Base-by-base conservation (phyloP, 2,329 filamentous ascomycete species). In the Dryadomyces quercus-mongolicae region DNA sequence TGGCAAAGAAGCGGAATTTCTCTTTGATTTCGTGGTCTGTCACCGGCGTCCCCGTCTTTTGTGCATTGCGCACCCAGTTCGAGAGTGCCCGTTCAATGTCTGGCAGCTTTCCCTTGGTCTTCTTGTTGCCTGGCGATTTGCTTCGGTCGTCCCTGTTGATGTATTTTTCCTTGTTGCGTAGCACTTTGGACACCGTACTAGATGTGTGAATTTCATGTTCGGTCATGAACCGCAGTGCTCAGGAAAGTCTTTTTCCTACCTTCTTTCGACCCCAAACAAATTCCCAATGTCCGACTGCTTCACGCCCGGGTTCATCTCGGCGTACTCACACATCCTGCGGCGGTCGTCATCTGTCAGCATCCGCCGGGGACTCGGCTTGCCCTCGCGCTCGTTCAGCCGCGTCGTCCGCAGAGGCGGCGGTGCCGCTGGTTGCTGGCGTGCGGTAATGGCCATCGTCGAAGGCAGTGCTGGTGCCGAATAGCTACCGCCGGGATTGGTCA, bases 201-300 rank as follows among this genome's bases (percentile, higher is more conserved):
- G n/a, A 10, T 13, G 25, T 38, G 31, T 31, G 21, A 45, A 18
- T 15, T 31, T 31, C 25, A 31, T 31, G 25, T 4, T 31, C 25
- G 25, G 25, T 31, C 25, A 31, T 31, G 25, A 8, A 8, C 25
- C 25, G 25, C 25, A 31, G 8, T 4, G 25, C 25, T 31, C 25
- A 34, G n/a, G 22, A 22, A 48, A 20, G 21, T 45, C 3, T 49
- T 44, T 56, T 44, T 56, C 51, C 45, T 83, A 97, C 93, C 93
- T 97, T 85, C 93, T 77, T 72, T 98, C 93, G 52, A 98, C 93
- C 40, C 91, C 92, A 71, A 98, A 98, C 66, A 90, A 83, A 56
- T 85, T 86, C 70, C 93, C 93, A 70, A 98, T 98, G 65, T 97
- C 92, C 18, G 90, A 93, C 72, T 98, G 93, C 71, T 95, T 95